Percentiles rank a stretch among this genome's conserved stretches.
These are phyloP conservation scores for Fusarium marasasianum DNA, from an alignment of 2,329 filamentous ascomycete genomes.

Conservation along the genomic window DNA sequence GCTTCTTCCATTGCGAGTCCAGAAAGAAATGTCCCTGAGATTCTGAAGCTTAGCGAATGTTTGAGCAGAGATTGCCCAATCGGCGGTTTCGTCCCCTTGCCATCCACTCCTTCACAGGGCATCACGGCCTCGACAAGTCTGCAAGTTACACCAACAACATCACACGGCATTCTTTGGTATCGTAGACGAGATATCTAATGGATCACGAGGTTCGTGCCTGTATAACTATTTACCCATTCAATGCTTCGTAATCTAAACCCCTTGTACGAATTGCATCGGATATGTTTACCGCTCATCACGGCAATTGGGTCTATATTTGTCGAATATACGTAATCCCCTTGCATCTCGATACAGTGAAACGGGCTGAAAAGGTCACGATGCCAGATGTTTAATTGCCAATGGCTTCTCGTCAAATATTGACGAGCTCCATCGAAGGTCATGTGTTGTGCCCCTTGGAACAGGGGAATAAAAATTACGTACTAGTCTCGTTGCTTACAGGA, in stretches of 20 bases:
- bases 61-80: conserved; percentile 31
- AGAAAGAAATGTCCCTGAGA: conserved; percentile 12
- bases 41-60: conserved; percentile 6
- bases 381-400: conserved; percentile 42
- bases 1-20: conserved; percentile 16
- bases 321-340: conserved; percentile 20
- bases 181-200: conserved; percentile 4
- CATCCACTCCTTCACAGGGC: background rate
- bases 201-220: conserved; percentile 26
- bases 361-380: conserved; percentile 40
- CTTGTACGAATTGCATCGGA: conserved; percentile 9
- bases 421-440: conserved; percentile 40
- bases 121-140: conserved; percentile 15
- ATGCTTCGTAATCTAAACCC: conserved; percentile 25
- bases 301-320: conserved; percentile 1
- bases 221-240: background rate
- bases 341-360: conserved; percentile 8
- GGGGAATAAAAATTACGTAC: conserved; percentile 40
- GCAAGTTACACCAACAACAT: conserved; percentile 12
- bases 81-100: conserved; percentile 22
- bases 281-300: conserved; percentile 27
- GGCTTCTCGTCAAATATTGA: conserved; percentile 26
- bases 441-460: conserved; percentile 34
- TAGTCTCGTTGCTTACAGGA: conserved; percentile 31
- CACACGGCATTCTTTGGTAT: conserved; percentile 10